phyloP scores from a whole-genome alignment of 2,329 filamentous ascomycete genomes.

The Neofusicoccum kwambonambiense region DNA sequence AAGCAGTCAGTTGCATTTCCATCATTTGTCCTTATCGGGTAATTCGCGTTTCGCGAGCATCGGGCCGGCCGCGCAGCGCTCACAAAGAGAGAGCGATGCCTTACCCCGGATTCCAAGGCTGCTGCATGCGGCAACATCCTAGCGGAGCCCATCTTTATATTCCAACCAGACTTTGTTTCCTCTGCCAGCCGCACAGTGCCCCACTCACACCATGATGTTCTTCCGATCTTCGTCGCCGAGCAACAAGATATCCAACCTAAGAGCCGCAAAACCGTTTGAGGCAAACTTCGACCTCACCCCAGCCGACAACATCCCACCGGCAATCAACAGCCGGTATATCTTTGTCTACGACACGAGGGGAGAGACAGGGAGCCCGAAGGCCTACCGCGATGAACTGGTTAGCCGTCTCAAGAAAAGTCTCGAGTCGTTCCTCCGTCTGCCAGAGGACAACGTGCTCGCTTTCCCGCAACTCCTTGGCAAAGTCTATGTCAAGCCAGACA shows the following conservation, averaged over 20 bases:
- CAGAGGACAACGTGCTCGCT: not conserved
- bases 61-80: not conserved
- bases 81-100: not conserved
- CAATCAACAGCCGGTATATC: slow-evolving; percentile 1
- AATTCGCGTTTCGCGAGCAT: not conserved
- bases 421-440: not conserved
- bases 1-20: not conserved
- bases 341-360: not conserved
- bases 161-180: not conserved
- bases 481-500: not conserved
- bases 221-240: not conserved
- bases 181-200: not conserved
- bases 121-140: not conserved
- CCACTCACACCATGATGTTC: not conserved
- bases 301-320: not conserved
- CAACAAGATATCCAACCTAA: not conserved
- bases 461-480: not conserved
- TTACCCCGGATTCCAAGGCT: not conserved
- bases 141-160: not conserved
- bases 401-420: not conserved
- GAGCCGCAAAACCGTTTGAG: not conserved
- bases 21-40: not conserved
- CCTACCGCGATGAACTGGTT: not conserved
- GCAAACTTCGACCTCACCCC: not conserved
- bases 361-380: not conserved